Conservation (phyloP, 2,329 filamentous ascomycete species). For the Knufia fluminis region DNA sequence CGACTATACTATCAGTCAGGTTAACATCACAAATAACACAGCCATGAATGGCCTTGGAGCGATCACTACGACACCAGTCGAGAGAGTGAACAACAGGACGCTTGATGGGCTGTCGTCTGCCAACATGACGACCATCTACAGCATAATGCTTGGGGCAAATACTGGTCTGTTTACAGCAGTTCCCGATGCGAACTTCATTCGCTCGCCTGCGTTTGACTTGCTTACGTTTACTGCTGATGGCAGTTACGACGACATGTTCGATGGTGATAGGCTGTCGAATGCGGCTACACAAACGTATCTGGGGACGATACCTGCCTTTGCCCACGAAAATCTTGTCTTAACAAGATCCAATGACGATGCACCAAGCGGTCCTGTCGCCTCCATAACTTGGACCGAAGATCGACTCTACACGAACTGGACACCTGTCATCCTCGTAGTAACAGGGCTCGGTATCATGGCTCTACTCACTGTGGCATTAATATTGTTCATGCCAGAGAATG, state of each 20-base stretch:
- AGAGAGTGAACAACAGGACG: constrained; percentile 25
- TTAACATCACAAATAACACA: constrained; percentile 20
- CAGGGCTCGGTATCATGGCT: constrained; percentile 15
- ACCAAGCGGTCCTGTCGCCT: neutral
- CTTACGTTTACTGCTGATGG: constrained; percentile 11
- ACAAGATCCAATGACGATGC: neutral
- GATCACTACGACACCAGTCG: constrained; percentile 14
- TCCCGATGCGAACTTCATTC: constrained; percentile 16
- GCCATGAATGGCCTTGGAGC: constrained; percentile 10
- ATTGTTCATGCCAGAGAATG: constrained; percentile 18
- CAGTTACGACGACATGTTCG: constrained; percentile 14
- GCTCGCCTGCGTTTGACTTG: constrained; percentile 15
- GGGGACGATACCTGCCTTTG: constrained; percentile 21
- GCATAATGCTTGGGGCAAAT: constrained; percentile 7
- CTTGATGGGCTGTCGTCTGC: constrained; percentile 21
- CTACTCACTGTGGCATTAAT: constrained; percentile 16
- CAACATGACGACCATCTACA: constrained; percentile 17
- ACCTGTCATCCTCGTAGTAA: constrained; percentile 18
- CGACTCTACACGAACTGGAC: constrained; percentile 10
- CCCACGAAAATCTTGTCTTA: constrained; percentile 12
- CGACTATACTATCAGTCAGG: constrained; percentile 17
- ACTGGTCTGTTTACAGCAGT: constrained; percentile 16
- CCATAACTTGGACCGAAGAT: constrained; percentile 3
- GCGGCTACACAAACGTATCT: constrained; percentile 18
- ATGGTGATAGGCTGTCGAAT: constrained; percentile 14